Evolutionary conservation across 129 eudicot genomes (phyloP).

Genomic region (Artemisia annua): DNA sequence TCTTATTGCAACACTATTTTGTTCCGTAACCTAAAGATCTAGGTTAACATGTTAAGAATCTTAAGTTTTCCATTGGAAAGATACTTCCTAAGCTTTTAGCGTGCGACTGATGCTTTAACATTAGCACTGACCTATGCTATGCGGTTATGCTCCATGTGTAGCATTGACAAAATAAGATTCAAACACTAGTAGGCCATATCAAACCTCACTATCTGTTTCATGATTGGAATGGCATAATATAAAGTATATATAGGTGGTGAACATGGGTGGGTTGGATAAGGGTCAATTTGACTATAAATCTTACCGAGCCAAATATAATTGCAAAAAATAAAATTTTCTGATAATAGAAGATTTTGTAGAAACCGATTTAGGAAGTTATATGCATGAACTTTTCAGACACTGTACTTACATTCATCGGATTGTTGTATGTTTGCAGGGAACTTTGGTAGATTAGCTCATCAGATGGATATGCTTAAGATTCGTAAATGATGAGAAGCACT

Average conservation of each 20-base stretch:
- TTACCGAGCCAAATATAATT: background rate
- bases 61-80: background rate
- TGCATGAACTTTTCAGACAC: background rate
- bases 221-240: background rate
- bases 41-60: background rate
- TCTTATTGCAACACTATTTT: background rate
- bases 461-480: constrained; percentile 6
- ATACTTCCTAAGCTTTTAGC: background rate
- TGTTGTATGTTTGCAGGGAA: constrained; percentile 30
- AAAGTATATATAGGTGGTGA: too few relatives aligned
- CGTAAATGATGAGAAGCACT: constrained; percentile 21
- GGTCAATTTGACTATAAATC: too few relatives aligned
- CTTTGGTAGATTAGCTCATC: constrained; percentile 16
- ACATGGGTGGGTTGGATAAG: too few relatives aligned
- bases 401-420: background rate
- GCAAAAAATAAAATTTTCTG: background rate
- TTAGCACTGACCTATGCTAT: background rate
- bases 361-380: background rate
- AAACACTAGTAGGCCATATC: background rate
- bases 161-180: background rate
- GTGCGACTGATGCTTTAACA: background rate
- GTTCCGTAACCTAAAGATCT: background rate
- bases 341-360: background rate
- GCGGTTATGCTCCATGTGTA: background rate
- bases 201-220: background rate